Evolutionary conservation across 108 stramenopile species (phyloP).

Genomic region (Fistulifera solaris): DNA sequence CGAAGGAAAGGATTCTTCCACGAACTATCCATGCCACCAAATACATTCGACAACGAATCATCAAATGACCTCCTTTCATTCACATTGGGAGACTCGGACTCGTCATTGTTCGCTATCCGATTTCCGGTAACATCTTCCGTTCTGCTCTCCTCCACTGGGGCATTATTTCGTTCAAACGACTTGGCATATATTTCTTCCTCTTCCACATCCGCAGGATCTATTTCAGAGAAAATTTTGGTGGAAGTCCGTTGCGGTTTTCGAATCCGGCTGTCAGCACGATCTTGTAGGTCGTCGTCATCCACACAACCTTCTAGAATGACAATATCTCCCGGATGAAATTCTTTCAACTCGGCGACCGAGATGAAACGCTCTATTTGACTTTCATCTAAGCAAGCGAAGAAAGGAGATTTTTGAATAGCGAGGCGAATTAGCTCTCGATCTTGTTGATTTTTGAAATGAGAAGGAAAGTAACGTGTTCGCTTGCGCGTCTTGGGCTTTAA

Average conservation of each 20-base stretch:
- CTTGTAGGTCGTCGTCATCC: conserved; percentile 16
- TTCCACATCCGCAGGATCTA: not conserved
- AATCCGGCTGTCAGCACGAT: not conserved
- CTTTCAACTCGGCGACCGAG: conserved; percentile 18
- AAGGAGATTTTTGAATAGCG: conserved; percentile 29
- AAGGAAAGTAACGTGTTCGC: too few species aligned
- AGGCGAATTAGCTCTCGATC: conserved; percentile 19
- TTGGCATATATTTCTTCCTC: not conserved
- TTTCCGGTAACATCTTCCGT: not conserved
- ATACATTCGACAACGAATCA: too few species aligned
- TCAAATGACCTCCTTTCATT: too few species aligned
- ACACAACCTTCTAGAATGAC: conserved; percentile 36
- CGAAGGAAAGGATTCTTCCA: too few species aligned
- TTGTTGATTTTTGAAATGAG: too few species aligned
- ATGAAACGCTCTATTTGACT: conserved; percentile 41
- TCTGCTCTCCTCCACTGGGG: not conserved
- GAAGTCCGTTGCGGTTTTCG: not conserved
- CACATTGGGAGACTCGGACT: too few species aligned
- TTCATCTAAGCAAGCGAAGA: conserved; percentile 50
- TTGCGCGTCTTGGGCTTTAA: too few species aligned
- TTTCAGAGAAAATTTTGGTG: not conserved
- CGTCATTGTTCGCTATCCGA: too few species aligned
- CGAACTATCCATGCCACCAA: too few species aligned
- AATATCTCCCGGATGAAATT: conserved; percentile 26
- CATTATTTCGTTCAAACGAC: not conserved